Conservation (phyloP, 2,329 filamentous ascomycete species). For the Xylariaceae sp. region DNA sequence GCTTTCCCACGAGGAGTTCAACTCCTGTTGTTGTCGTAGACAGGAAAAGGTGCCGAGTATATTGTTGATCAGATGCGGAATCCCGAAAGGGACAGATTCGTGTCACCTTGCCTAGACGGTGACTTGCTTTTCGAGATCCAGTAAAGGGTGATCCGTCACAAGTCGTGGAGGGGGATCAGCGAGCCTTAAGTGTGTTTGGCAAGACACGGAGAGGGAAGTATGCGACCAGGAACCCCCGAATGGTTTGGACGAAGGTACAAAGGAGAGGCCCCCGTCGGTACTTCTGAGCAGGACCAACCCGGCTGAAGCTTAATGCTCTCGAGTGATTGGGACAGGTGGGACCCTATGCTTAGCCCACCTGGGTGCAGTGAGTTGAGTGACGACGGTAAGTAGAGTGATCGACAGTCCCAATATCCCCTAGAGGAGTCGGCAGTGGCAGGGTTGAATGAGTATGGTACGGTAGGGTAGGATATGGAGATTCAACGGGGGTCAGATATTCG, state of each 20-base stretch:
- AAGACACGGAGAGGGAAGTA: constrained; percentile 32
- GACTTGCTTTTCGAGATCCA: constrained; percentile 30
- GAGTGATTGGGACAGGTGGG: constrained; percentile 40
- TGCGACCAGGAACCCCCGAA: constrained; percentile 31
- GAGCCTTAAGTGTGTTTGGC: constrained; percentile 52
- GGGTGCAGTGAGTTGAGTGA: constrained; percentile 35
- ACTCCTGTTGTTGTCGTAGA: not conserved
- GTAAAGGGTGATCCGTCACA: constrained; percentile 34
- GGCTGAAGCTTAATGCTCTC: constrained; percentile 39
- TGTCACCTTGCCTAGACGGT: constrained; percentile 30
- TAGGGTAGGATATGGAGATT: constrained; percentile 27
- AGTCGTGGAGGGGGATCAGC: constrained; percentile 48
- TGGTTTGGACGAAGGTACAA: constrained; percentile 30
- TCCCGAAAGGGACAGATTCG: constrained; percentile 43
- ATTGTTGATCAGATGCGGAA: constrained; percentile 51
- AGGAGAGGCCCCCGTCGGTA: constrained; percentile 34
- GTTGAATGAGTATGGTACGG: constrained; percentile 32
- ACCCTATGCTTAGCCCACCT: constrained; percentile 23
- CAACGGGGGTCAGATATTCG: constrained; percentile 14
- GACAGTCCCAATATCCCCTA: constrained; percentile 49
- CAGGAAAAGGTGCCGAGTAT: constrained; percentile 8
- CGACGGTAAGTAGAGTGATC: constrained; percentile 50
- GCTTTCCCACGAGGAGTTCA: constrained; percentile 18
- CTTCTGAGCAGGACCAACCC: constrained; percentile 33
- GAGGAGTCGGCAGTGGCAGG: constrained; percentile 40